A percentile compares a stretch with the other conserved stretches of the same genome.
Conservation (phyloP, 2,329 filamentous ascomycete genomes). For the Blastomyces silverae region DNA sequence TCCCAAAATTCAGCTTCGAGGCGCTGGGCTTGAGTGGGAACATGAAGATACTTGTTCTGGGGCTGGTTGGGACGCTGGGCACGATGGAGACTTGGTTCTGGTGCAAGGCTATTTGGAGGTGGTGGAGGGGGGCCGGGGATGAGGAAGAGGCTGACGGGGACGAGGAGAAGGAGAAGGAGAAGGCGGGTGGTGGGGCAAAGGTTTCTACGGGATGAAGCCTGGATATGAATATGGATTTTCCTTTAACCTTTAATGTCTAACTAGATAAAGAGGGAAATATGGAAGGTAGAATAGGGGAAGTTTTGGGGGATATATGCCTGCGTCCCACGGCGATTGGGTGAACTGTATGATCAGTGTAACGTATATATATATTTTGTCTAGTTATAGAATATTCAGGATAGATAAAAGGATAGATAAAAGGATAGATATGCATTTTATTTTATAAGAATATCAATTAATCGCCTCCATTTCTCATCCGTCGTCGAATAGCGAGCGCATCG, state of each 20-base stretch:
- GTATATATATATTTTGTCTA: neutral
- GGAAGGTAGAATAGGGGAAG: neutral
- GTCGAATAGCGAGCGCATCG: no score
- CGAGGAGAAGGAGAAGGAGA: neutral
- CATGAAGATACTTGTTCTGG: slow-evolving; percentile 23
- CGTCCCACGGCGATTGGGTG: neutral
- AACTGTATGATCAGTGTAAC: neutral
- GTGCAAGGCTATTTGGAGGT: slow-evolving; percentile 22
- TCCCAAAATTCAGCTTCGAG: slow-evolving; percentile 16
- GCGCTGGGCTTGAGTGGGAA: slow-evolving; percentile 23
- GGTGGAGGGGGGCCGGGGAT: neutral
- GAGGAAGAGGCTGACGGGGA: neutral
- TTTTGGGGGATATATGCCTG: neutral
- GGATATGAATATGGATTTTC: neutral
- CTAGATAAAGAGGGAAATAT: no score
- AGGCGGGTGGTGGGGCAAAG: neutral
- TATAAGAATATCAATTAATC: no score
- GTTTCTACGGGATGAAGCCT: neutral
- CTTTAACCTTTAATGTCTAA: no score
- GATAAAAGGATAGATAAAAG: no score
- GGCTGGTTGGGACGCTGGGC: slow-evolving; percentile 21
- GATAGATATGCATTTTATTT: no score
- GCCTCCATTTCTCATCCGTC: no score
- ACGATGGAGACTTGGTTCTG: slow-evolving; percentile 26
- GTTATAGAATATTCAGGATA: no score